These are phyloP conservation scores for Populus tomentosa DNA, from an alignment of 441 rosid species.

Conservation along the genomic window DNA sequence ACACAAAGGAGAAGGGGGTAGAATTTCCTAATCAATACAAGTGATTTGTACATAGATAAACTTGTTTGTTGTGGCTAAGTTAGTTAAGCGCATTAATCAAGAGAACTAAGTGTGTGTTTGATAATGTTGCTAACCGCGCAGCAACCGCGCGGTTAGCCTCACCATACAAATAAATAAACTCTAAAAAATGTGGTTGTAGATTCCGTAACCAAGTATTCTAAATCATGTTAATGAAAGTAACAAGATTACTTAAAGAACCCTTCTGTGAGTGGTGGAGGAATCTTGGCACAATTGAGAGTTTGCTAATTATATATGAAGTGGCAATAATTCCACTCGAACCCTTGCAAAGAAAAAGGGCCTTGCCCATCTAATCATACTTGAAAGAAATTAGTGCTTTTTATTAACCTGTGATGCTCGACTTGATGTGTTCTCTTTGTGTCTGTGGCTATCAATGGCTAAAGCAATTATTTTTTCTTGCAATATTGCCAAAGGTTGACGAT, in stretches of 20 bases:
- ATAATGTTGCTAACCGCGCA: too few relatives aligned
- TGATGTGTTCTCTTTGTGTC: not conserved
- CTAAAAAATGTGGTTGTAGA: too few relatives aligned
- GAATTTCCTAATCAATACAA: not conserved
- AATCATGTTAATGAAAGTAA: not conserved
- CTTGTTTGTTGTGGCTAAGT: not conserved
- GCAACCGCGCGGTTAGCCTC: too few relatives aligned
- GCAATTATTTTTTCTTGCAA: not conserved
- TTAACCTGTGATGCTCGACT: not conserved
- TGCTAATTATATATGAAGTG: not conserved
- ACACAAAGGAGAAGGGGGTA: not conserved
- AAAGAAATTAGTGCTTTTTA: not conserved
- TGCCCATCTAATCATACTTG: constrained; percentile 5
- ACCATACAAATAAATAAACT: too few relatives aligned
- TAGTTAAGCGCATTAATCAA: not conserved
- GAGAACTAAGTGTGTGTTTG: not conserved
- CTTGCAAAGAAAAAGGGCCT: not conserved
- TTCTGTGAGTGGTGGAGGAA: not conserved
- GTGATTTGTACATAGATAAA: not conserved
- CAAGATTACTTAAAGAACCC: not conserved
- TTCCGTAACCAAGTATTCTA: not conserved
- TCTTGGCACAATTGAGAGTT: not conserved
- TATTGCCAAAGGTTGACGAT: not conserved
- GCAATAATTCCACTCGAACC: not conserved
- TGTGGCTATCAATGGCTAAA: not conserved